Evolutionary conservation across 2,329 filamentous ascomycete genomes (phyloP).

Genomic region (Pestalotiopsis fici): DNA sequence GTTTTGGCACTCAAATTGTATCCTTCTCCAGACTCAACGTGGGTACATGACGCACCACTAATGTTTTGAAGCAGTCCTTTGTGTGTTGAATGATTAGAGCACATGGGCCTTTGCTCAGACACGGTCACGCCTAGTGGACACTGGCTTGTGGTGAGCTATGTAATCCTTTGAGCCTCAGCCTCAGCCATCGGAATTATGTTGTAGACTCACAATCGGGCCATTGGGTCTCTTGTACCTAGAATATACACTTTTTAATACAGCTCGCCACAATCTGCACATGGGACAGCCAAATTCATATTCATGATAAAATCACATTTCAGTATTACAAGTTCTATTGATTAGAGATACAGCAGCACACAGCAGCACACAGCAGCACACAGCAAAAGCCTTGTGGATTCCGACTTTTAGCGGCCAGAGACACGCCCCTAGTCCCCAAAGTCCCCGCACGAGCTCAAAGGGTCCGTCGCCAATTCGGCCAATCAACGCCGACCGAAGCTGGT

Average conservation of each 20-base stretch:
- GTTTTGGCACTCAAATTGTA: not conserved
- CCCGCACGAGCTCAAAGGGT: constrained; percentile 8
- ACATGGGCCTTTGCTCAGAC: not conserved
- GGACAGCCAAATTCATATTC: too few species aligned
- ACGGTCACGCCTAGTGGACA: not conserved
- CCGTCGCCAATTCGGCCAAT: constrained; percentile 4
- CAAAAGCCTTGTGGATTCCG: not conserved
- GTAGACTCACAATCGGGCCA: too few species aligned
- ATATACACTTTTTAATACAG: too few species aligned
- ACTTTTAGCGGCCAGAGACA: not conserved
- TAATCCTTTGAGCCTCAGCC: not conserved
- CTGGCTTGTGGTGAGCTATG: not conserved
- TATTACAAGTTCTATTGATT: too few species aligned
- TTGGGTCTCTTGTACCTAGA: too few species aligned
- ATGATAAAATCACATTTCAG: too few species aligned
- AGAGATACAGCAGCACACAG: too few species aligned
- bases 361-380: not conserved
- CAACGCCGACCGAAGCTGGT: not conserved
- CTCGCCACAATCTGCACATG: too few species aligned
- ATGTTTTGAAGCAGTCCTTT: not conserved
- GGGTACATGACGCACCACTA: not conserved
- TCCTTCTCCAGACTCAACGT: not conserved
- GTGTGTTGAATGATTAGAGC: not conserved
- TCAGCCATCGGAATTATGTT: not conserved
- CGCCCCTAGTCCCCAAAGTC: not conserved